Conservation (phyloP, 495 filamentous ascomycete genomes). For the Symbiotaphrina buchneri region DNA sequence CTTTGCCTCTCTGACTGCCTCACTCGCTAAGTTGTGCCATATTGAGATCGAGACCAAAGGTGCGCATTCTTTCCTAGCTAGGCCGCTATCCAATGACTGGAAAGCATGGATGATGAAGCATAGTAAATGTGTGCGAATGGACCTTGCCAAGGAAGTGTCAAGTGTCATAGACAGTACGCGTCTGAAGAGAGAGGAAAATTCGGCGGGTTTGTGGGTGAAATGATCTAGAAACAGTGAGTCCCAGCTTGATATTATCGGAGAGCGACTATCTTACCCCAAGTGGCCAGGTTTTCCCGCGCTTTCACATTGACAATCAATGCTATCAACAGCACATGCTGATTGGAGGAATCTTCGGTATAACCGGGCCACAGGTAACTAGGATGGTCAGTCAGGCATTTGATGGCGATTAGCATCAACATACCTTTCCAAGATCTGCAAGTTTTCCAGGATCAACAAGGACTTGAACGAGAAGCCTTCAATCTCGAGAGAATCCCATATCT, state of each 20-base stretch:
- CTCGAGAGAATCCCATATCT: conserved; percentile 82
- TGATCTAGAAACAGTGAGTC: conserved; percentile 31
- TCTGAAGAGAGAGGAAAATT: conserved; percentile 81
- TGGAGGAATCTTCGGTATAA: conserved; percentile 71
- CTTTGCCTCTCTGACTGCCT: conserved; percentile 37
- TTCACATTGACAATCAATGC: conserved; percentile 74
- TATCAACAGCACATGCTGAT: conserved; percentile 74
- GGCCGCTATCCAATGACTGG: conserved; percentile 73
- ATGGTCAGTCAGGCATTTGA: conserved; percentile 6
- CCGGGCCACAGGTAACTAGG: conserved; percentile 80
- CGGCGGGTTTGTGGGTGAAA: conserved; percentile 52
- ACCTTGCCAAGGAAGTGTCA: conserved; percentile 46
- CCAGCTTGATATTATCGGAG: conserved; percentile 6
- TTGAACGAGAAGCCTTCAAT: conserved; percentile 53
- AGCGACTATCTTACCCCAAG: conserved; percentile 42
- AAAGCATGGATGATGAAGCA: conserved; percentile 80
- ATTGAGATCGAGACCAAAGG: conserved; percentile 85
- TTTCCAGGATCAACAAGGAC: conserved; percentile 65
- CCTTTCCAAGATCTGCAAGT: conserved; percentile 77
- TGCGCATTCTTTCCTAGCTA: conserved; percentile 89
- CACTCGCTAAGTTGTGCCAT: conserved; percentile 77
- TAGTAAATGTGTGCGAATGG: conserved; percentile 55
- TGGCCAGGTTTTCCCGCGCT: conserved; percentile 61
- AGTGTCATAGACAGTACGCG: conserved; percentile 78
- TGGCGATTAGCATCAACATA: conserved; percentile 12